phyloP scores from a whole-genome alignment of 352 stramenopile species.

The Pythium rhizo-oryzae region DNA sequence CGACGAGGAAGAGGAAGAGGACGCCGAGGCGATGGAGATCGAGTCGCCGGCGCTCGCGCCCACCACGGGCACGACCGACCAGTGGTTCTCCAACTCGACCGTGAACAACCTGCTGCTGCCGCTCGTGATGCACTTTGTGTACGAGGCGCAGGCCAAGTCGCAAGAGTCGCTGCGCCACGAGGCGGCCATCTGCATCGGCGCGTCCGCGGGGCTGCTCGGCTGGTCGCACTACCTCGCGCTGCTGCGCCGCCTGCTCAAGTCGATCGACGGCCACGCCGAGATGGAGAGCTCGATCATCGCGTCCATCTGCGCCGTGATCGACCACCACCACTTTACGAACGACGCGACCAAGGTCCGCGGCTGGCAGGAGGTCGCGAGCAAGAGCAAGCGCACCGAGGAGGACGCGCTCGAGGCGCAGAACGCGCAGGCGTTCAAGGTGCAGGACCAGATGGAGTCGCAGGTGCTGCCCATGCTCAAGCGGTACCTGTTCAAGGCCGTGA shows the following conservation, averaged over 20 bases:
- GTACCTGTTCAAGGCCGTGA: constrained; percentile 88
- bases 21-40: constrained; percentile 22
- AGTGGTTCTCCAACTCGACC: constrained; percentile 84
- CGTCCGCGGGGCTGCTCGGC: constrained; percentile 88
- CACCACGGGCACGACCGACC: constrained; percentile 4
- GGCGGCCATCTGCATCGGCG: constrained; percentile 91
- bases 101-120: constrained; percentile 95
- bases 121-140: constrained; percentile 96
- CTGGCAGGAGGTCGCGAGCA: constrained; percentile 27
- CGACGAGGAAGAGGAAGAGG: background rate
- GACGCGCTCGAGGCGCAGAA: constrained; percentile 25
- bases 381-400: constrained; percentile 13
- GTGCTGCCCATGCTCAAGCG: constrained; percentile 87
- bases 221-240: constrained; percentile 97
- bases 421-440: constrained; percentile 56
- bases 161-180: constrained; percentile 95
- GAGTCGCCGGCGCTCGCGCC: constrained; percentile 20
- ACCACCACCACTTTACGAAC: constrained; percentile 96
- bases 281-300: constrained; percentile 92
- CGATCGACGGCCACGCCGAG: constrained; percentile 90
- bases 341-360: constrained; percentile 14
- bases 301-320: constrained; percentile 94
- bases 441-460: constrained; percentile 77
- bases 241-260: constrained; percentile 92
- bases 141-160: constrained; percentile 92